Conservation (phyloP, 1,284 basidiomycete genomes). For the Melanopsichium pennsylvanicum region DNA sequence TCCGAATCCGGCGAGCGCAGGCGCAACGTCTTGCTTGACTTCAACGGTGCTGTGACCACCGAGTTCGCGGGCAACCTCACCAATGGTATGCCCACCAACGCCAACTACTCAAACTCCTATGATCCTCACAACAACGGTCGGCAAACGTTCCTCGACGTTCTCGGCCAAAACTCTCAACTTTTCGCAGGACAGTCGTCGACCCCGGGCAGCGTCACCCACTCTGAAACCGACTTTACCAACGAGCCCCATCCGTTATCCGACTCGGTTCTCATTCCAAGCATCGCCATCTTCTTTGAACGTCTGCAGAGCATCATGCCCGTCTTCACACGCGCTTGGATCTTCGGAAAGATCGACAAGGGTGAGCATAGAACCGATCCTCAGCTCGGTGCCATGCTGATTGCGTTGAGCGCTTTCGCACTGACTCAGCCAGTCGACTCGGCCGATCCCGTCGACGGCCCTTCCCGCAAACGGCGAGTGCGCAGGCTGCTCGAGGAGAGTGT, state of each 20-base stretch:
- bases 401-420: slow-evolving; percentile 54
- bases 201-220: slow-evolving; percentile 30
- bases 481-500: slow-evolving; percentile 46
- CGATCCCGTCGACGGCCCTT: slow-evolving; percentile 37
- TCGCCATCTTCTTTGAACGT: slow-evolving; percentile 62
- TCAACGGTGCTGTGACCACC: slow-evolving; percentile 13
- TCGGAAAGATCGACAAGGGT: slow-evolving; percentile 51
- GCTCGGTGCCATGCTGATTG: slow-evolving; percentile 60
- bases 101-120: slow-evolving; percentile 6
- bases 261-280: slow-evolving; percentile 54
- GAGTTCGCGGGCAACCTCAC: slow-evolving; percentile 1
- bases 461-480: slow-evolving; percentile 33
- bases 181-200: slow-evolving; percentile 23
- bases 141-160: slow-evolving; percentile 42
- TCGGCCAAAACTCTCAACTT: slow-evolving; percentile 36
- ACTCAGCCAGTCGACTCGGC: slow-evolving; percentile 51
- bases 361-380: slow-evolving; percentile 57
- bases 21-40: slow-evolving; percentile 39
- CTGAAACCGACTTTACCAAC: slow-evolving; percentile 15
- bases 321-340: slow-evolving; percentile 58
- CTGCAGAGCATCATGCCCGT: slow-evolving; percentile 63
- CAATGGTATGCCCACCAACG: slow-evolving; percentile 6
- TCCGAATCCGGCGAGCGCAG: slow-evolving; percentile 33
- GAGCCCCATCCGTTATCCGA: slow-evolving; percentile 52
- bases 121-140: slow-evolving; percentile 16